A percentile compares a stretch with the other conserved stretches of the same genome.
Conservation (phyloP, 108 stramenopile species). For the Cyclotella sp. region DNA sequence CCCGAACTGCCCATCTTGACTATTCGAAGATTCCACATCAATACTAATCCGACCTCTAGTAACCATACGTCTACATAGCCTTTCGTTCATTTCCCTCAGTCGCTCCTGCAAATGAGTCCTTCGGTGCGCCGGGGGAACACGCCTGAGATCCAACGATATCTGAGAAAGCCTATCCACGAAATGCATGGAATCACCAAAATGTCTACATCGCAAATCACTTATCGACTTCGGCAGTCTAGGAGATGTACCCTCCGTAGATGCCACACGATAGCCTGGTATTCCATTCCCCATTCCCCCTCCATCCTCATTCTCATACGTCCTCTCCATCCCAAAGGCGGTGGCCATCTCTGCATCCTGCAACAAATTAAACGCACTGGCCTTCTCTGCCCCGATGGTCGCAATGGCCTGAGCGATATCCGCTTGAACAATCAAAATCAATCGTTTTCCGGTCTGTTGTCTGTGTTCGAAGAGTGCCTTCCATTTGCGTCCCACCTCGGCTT, state of each 20-base stretch:
- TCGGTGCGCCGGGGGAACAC: slow-evolving; percentile 60
- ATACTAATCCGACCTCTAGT: slow-evolving; percentile 80
- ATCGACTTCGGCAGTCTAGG: slow-evolving; percentile 61
- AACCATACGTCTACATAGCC: slow-evolving; percentile 80
- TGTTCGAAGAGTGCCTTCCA: slow-evolving; percentile 91
- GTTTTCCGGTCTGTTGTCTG: slow-evolving; percentile 80
- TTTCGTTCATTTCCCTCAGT: slow-evolving; percentile 76
- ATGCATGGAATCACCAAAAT: slow-evolving; percentile 92
- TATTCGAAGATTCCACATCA: slow-evolving; percentile 69
- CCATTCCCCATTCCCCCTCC: slow-evolving; percentile 15
- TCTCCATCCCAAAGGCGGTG: slow-evolving; percentile 78
- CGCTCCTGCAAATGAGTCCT: slow-evolving; percentile 54
- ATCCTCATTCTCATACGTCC: slow-evolving; percentile 23
- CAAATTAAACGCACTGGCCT: slow-evolving; percentile 83
- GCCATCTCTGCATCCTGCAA: slow-evolving; percentile 89
- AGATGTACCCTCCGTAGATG: slow-evolving; percentile 5
- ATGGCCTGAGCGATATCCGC: slow-evolving; percentile 84
- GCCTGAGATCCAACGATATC: slow-evolving; percentile 77
- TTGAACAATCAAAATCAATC: slow-evolving; percentile 83
- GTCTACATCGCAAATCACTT: slow-evolving; percentile 78
- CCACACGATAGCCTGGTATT: not conserved
- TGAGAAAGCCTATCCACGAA: slow-evolving; percentile 84
- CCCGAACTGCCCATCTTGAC: slow-evolving; percentile 38
- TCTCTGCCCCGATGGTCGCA: slow-evolving; percentile 80
- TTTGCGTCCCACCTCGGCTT: slow-evolving; percentile 89